Base-by-base conservation (phyloP, 1,284 basidiomycete genomes). In the Boletus smithii region DNA sequence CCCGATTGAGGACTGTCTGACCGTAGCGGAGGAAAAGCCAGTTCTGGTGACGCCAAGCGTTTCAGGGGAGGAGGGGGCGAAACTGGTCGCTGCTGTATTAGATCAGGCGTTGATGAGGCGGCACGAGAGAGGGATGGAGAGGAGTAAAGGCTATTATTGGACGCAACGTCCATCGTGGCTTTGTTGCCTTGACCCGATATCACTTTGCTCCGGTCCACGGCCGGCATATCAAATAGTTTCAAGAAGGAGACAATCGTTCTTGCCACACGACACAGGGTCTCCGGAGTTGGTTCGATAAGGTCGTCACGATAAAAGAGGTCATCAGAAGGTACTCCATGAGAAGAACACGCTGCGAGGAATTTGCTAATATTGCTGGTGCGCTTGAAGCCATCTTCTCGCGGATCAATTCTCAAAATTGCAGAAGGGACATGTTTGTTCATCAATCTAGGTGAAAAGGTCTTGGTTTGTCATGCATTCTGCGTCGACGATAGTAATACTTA, bases 281-380 rank as follows among this genome's bases (percentile, higher is more conserved):
- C 82, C 30, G 75, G 69, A 6, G 75, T 75, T 17, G 70, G 73
- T 57, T 81, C 78, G 24, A 79, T 76, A 44, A 91, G 73, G 61
- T 90, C 86, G 56, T 88, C 83, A 9, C 73, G 72, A 44, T 77
- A 73, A 64, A 89, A 91, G 35, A 88, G 69, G 48, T 85, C 82
- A 46, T 81, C 77, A 23, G 76, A 67, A 24, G 74, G 63, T 8
- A 88, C 67, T 8, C 85, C 83, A 49, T 81, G 77, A 24, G 79
- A 76, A 10, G 84, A 75, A 54, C 81, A 85, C 1, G 83, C 79
- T 6, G 84, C 81, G 26, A 88, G 73, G 60, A 91, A 91, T 63
- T 80, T 83, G 24, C 81, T 80, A 32, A 89, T 74, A 58, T 91
- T 91, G 37, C 76, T 75, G 5, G 77, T 79, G 44, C 79, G 78